Evolutionary conservation across 1,139 yeast species (phyloP), one percentile per base, ranked within the genome.

Genomic region (Saccharomycopsis hybrid): DNA sequence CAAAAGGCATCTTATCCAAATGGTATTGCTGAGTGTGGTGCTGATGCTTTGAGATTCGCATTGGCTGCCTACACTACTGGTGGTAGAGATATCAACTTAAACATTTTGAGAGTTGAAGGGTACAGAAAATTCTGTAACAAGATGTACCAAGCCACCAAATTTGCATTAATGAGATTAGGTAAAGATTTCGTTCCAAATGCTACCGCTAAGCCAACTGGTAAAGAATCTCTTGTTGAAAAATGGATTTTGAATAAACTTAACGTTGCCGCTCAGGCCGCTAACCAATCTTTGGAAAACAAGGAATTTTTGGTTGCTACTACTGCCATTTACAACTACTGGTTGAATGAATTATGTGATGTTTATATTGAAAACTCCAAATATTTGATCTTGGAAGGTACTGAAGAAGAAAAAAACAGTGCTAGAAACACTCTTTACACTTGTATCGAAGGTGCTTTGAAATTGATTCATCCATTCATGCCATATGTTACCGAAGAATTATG

Each of bases 1-100:
- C 98, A 92, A 72, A 82, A 78, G 63, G 74, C 80, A 60, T 83
- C 96, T 24, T 92, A 89, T 76, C 98, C 98, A 57, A 83, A 82
- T 60, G 98, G 98, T 73, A 90, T 92, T 60, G 97, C 98, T 53
- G 96, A 92, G 72, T 92, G 98, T 78, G 98, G 98, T 74, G 90
- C 97, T 49, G 98, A 92, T 70, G 98, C 98, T 42, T 74, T 92
- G 72, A 83, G 98, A 74, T 92, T 92, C 67, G 97, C 98, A 29
- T 78, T 92, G 59, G 92, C 98, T 79, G 97, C 97, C 51, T 92
- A 92, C 74, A 85, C 96, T 48, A 90, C 98, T 52, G 98, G 98
- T 72, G 97, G 97, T 62, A 84, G 97, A 72, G 98, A 92, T 65
- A 92, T 92, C 68, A 92, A 92, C 72, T 78, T 92, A 67, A 97